A percentile compares a stretch with the other conserved stretches of the same genome.
Evolutionary conservation across 495 filamentous ascomycete species (phyloP).

Genomic region (Penicillium samsonianum): DNA sequence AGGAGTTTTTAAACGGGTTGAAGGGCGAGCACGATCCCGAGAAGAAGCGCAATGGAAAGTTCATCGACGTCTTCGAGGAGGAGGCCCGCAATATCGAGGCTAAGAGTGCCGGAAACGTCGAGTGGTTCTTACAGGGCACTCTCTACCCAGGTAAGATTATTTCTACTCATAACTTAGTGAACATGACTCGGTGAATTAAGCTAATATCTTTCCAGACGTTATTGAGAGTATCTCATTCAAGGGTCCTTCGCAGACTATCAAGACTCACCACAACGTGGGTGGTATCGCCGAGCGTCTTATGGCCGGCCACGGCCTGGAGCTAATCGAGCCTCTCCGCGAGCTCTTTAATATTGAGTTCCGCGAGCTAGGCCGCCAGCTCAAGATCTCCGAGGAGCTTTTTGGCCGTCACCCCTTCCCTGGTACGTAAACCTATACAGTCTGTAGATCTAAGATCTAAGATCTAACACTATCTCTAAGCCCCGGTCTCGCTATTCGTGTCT

Average conservation of each 20-base stretch:
- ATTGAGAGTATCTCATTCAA: conserved; percentile 83
- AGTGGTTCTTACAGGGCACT: conserved; percentile 83
- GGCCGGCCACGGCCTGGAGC: conserved; percentile 35
- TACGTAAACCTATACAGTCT: conserved; percentile 9
- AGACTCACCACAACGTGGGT: conserved; percentile 85
- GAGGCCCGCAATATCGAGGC: conserved; percentile 78
- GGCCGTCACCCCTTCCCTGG: conserved; percentile 81
- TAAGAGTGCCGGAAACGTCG: conserved; percentile 63
- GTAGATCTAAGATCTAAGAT: too few relatives aligned
- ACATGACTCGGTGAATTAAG: neutral
- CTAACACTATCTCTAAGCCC: conserved; percentile 40
- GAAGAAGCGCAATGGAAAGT: conserved; percentile 75
- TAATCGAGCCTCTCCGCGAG: conserved; percentile 78
- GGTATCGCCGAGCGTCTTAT: conserved; percentile 62
- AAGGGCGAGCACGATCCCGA: conserved; percentile 82
- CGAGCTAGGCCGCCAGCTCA: conserved; percentile 72
- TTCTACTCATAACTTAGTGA: neutral
- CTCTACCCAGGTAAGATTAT: conserved; percentile 56
- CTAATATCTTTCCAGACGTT: conserved; percentile 56
- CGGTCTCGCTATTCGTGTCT: conserved; percentile 84
- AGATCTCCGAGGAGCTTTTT: conserved; percentile 75
- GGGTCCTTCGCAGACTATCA: conserved; percentile 79
- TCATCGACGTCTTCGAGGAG: conserved; percentile 92
- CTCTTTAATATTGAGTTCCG: conserved; percentile 83
- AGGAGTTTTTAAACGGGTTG: conserved; percentile 71